phyloP scores from a whole-genome alignment of 1,139 yeast species.

The Chernovozyma sophiae-reginae region DNA sequence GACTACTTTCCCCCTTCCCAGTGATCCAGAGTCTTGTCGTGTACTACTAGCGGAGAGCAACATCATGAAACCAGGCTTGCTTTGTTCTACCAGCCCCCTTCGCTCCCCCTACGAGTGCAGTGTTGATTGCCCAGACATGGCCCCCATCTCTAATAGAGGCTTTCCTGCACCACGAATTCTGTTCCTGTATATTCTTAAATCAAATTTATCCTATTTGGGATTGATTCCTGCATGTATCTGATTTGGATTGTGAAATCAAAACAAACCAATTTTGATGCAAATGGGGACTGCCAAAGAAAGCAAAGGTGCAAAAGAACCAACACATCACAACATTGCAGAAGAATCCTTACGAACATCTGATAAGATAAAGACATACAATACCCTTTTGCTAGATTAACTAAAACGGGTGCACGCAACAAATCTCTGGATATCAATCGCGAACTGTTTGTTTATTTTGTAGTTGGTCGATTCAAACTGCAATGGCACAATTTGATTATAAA shows the following conservation, averaged over 20 bases:
- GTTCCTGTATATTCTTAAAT: background rate
- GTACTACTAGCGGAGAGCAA: no score
- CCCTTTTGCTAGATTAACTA: background rate
- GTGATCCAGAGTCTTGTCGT: no score
- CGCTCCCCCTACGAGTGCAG: background rate
- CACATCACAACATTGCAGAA: background rate
- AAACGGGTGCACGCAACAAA: background rate
- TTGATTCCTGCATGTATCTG: constrained; percentile 2
- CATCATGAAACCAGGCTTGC: no score
- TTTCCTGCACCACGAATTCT: background rate
- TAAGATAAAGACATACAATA: background rate
- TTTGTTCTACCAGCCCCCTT: background rate
- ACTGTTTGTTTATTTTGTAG: background rate
- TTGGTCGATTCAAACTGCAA: background rate
- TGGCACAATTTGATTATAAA: background rate
- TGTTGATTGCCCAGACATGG: background rate
- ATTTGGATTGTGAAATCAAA: constrained; percentile 4
- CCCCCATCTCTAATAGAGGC: no score
- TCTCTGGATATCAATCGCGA: background rate
- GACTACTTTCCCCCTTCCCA: no score
- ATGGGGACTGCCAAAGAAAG: constrained; percentile 6
- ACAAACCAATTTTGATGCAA: constrained; percentile 1
- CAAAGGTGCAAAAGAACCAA: background rate
- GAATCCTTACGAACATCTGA: background rate
- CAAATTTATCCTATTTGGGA: constrained; percentile 5